A percentile compares a stretch with the other conserved stretches of the same genome.
phyloP scores from a whole-genome alignment of 352 stramenopile genomes.

The Phytophthora kernoviae region DNA sequence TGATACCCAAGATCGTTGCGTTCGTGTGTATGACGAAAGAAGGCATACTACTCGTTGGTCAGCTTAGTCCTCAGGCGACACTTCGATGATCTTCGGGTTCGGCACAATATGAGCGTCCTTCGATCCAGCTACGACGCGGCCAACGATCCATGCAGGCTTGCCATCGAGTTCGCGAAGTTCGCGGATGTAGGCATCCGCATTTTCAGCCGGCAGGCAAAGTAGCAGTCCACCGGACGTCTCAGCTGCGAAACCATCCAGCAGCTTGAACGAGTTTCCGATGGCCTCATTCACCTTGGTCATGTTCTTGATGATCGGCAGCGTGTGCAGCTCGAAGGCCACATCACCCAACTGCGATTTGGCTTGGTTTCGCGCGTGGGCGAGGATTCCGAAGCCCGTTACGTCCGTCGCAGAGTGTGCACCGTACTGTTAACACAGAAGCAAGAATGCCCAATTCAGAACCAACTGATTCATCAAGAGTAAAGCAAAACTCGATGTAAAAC shows the following conservation, averaged over 20 bases:
- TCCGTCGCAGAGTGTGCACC: slow-evolving; percentile 93
- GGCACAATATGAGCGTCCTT: slow-evolving; percentile 68
- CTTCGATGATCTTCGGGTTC: slow-evolving; percentile 59
- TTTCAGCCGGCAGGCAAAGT: slow-evolving; percentile 86
- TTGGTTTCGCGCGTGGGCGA: slow-evolving; percentile 94
- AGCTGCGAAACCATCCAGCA: slow-evolving; percentile 91
- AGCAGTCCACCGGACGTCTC: slow-evolving; percentile 96
- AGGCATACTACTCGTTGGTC: no score
- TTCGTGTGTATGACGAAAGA: not conserved
- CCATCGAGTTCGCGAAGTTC: slow-evolving; percentile 90
- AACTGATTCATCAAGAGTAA: no score
- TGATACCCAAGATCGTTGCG: not conserved
- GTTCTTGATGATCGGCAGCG: slow-evolving; percentile 92
- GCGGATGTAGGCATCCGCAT: slow-evolving; percentile 86
- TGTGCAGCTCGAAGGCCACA: slow-evolving; percentile 94
- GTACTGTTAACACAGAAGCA: slow-evolving; percentile 52
- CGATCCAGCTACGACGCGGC: slow-evolving; percentile 81
- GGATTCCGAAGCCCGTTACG: slow-evolving; percentile 95
- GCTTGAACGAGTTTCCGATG: slow-evolving; percentile 92
- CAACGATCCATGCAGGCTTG: slow-evolving; percentile 93
- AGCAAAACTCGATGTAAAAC: no score
- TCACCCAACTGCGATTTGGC: slow-evolving; percentile 88
- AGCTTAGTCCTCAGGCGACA: slow-evolving; percentile 53
- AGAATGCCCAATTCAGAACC: slow-evolving; percentile 1
- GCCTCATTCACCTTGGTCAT: slow-evolving; percentile 89